Evolutionary conservation across 495 filamentous ascomycete species (phyloP), one percentile per base, ranked within the genome.

Genomic region (Penicillium cataractarum): DNA sequence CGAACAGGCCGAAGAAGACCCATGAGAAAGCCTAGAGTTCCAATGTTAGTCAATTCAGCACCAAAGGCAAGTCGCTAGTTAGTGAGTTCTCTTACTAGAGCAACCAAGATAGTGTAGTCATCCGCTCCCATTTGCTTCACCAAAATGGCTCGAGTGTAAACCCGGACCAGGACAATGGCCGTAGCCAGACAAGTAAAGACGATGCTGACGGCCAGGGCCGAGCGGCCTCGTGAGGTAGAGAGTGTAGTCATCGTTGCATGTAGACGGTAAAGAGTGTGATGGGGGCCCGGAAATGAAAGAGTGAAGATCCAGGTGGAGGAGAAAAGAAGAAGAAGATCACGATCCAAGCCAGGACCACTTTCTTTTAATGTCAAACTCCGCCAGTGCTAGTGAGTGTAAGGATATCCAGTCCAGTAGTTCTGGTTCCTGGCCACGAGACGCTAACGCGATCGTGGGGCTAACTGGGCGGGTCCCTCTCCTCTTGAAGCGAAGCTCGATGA

Each of bases 71-170:
- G 19, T 13, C 13, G 2, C 5, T 6, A 31, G 4, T 32, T 29
- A 9, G 24, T 7, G 13, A 27, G 32, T 4, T 12, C 13, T 44
- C 71, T 49, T 69, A 77, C 75, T 39, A 76, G 54, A 8, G 73
- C 61, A 32, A 72, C 32, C 10, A 73, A 1, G 44, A 77, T 70
- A 21, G 71, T 65, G 61, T 74, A 76, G 64, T 81, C 84, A 68
- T 66, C 92, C 17, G 78, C 76, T 27, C 89, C 90, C 27, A 77
- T 82, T 49, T 86, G 84, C 72, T 82, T 86, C 72, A 80, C 85
- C 19, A 80, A 71, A 44, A 72, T 82, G 27, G 81, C 81, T 69
- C 86, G 86, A 71, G 83, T 84, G 26, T 79, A 87, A 35, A 79
- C 67, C 19, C 76, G 76, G 33, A 73, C 32, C 9, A 63, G 57